These are phyloP conservation scores for Fagus sylvatica DNA, from an alignment of 306 rosid species.

Conservation along the genomic window DNA sequence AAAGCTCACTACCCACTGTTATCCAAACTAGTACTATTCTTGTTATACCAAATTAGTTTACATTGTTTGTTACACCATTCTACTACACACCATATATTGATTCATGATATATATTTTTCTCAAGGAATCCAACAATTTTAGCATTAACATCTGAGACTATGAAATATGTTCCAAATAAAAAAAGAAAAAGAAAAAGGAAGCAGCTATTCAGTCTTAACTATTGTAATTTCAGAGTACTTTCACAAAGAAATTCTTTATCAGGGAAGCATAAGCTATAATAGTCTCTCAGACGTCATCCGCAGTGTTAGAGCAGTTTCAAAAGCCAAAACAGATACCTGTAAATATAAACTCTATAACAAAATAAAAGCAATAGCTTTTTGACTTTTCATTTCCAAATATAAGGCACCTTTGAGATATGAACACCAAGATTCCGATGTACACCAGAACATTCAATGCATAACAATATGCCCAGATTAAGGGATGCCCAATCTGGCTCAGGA, in stretches of 20 bases:
- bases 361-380: not conserved
- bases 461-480: slow-evolving; percentile 90
- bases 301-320: not conserved
- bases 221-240: not conserved
- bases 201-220: not conserved
- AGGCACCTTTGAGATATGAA: slow-evolving; percentile 91
- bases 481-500: slow-evolving; percentile 96
- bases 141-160: no score
- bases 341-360: not conserved
- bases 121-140: no score
- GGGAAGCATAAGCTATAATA: not conserved
- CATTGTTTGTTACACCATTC: no score
- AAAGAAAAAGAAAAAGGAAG: not conserved
- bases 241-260: not conserved
- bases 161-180: not conserved
- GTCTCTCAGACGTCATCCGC: not conserved
- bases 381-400: slow-evolving; percentile 22
- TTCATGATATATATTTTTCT: no score
- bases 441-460: slow-evolving; percentile 97
- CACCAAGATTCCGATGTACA: slow-evolving; percentile 95
- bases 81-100: no score
- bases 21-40: no score
- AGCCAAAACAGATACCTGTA: not conserved
- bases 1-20: no score
- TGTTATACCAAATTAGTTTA: no score